Evolutionary conservation across 2,329 filamentous ascomycete species (phyloP), one percentile per base, ranked within the genome.

Genomic region (Calonectria naviculata): DNA sequence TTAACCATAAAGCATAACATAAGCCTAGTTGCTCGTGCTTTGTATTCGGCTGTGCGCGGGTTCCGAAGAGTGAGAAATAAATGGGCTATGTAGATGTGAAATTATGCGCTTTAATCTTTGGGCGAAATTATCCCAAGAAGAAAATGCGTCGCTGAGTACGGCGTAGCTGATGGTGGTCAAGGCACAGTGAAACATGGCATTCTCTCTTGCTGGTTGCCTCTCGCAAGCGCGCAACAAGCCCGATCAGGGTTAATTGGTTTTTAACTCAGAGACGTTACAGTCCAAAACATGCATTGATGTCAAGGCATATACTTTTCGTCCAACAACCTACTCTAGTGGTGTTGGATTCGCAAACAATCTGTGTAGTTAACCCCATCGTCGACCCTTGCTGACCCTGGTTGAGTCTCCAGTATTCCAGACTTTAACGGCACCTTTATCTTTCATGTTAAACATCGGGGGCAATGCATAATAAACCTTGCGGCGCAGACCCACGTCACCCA

Each of bases 1-100:
- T 46, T 58, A 58, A 58, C 34, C 52, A 58, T 58, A 24, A 58
- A 26, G 52, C 52, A 58, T 58, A 58, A 58, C 52, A 58, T 58
- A 58, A 58, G 52, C 34, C 31, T 38, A 38, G 5, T 8, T 3
- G 9, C n/a, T n/a, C n/a, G n/a, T n/a, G n/a, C 10, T 36, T 36
- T 13, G 34, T 36, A 13, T 29, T 56, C 12, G 42, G 31, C 24
- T 19, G 13, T 13, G 21, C 29, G 29, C 29, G 52, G 31, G 15
- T 15, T 21, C 42, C 5, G 46, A 26, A 7, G 21, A 3, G 31
- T 56, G 49, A 17, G 12, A 36, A 19, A n/a, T 24, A 56, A 5
- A 56, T 38, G 49, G 7, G 5, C 2, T 5, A 17, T 17, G 21
- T 15, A 15, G 10, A 24, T 5, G 8, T 10, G 10, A 13, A 15